Evolutionary conservation across 2,329 filamentous ascomycete species (phyloP).

Genomic region (Colletotrichum sp.): DNA sequence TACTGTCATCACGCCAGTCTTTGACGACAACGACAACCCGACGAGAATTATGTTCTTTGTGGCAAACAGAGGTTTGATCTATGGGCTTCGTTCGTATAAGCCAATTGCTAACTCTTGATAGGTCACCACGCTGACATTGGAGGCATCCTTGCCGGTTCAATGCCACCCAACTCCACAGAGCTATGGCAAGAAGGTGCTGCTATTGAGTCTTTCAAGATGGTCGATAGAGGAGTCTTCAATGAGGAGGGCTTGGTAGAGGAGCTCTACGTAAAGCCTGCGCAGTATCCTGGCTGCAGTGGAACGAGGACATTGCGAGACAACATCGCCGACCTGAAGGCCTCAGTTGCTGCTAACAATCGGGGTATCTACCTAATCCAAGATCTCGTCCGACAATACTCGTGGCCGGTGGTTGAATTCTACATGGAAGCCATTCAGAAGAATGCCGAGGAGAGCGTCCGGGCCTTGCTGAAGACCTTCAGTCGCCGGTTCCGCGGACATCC

Average conservation of each 20-base stretch:
- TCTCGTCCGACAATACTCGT: not conserved
- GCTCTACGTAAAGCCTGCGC: constrained; percentile 34
- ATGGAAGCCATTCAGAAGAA: constrained; percentile 12
- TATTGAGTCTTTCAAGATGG: constrained; percentile 72
- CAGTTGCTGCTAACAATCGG: constrained; percentile 77
- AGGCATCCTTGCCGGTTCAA: constrained; percentile 80
- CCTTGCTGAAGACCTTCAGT: constrained; percentile 31
- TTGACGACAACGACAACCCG: constrained; percentile 29
- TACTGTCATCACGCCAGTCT: constrained; percentile 45
- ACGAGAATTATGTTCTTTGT: not conserved
- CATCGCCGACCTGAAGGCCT: constrained; percentile 76
- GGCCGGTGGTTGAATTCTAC: constrained; percentile 36
- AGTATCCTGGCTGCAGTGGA: constrained; percentile 71
- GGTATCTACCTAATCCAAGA: constrained; percentile 72
- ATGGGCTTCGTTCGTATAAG: constrained; percentile 23
- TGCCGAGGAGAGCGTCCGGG: constrained; percentile 3
- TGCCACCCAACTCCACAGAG: constrained; percentile 77
- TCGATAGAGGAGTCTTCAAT: constrained; percentile 78
- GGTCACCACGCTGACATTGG: constrained; percentile 58
- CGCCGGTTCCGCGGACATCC: constrained; percentile 70
- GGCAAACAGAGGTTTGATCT: not conserved
- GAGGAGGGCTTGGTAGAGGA: constrained; percentile 74
- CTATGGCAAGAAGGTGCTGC: constrained; percentile 70
- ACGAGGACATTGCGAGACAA: constrained; percentile 76
- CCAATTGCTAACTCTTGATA: constrained; percentile 26